These are phyloP conservation scores for Phallus indusiatus DNA, from an alignment of 768 basidiomycete species.

Conservation along the genomic window DNA sequence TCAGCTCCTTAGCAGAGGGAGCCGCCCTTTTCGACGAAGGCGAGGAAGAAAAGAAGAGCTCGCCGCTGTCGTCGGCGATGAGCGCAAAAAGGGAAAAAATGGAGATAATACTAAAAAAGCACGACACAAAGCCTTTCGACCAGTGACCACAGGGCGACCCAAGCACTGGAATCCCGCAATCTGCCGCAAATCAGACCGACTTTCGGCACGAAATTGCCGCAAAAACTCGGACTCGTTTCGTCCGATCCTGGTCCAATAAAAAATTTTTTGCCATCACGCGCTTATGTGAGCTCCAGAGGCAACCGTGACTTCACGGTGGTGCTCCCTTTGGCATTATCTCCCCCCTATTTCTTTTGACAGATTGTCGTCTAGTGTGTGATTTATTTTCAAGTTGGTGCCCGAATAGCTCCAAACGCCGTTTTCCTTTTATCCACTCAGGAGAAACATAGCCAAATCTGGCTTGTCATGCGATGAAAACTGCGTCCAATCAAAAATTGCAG, in stretches of 20 bases:
- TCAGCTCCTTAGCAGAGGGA: too few species aligned
- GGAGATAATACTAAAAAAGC: not conserved
- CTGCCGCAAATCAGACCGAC: not conserved
- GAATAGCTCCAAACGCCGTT: too few species aligned
- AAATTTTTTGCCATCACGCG: too few species aligned
- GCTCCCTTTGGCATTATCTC: not conserved
- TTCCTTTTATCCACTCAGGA: not conserved
- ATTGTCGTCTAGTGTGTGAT: too few species aligned
- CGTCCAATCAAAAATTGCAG: not conserved
- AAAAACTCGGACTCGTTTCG: not conserved
- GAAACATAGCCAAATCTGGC: not conserved
- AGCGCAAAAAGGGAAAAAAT: not conserved
- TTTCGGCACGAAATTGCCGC: not conserved
- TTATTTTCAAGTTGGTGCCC: too few species aligned
- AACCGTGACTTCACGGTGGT: too few species aligned
- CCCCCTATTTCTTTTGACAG: not conserved
- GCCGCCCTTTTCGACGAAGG: not conserved
- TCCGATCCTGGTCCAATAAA: not conserved
- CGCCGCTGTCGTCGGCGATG: not conserved
- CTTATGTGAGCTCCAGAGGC: not conserved
- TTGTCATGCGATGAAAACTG: not conserved
- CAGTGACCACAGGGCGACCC: not conserved
- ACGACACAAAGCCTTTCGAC: too few species aligned
- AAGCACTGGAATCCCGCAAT: conserved; percentile 1
- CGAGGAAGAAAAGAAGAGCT: not conserved